Evolutionary conservation across 768 basidiomycete species (phyloP).

Genomic region (Leccinum truebloodii): DNA sequence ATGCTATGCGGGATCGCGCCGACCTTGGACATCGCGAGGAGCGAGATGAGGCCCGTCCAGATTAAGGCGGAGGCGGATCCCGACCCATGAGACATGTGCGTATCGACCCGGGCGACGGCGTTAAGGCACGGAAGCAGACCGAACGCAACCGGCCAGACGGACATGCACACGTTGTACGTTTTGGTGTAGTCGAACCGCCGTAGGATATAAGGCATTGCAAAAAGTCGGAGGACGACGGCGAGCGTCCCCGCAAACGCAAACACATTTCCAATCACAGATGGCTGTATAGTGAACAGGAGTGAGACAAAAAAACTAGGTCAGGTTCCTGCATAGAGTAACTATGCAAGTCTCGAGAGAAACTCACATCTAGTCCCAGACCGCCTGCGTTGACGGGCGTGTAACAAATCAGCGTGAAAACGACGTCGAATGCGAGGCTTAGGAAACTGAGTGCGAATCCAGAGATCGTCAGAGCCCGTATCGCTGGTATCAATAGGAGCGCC

Average conservation of each 20-base stretch:
- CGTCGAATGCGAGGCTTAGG: constrained; percentile 57
- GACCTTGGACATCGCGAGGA: background rate
- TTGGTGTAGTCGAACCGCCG: constrained; percentile 34
- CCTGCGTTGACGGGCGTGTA: constrained; percentile 57
- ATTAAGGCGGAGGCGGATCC: background rate
- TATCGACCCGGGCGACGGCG: constrained; percentile 40
- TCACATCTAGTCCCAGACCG: constrained; percentile 56
- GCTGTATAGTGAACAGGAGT: constrained; percentile 30
- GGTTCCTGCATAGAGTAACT: background rate
- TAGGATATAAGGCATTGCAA: constrained; percentile 53
- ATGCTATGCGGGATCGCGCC: background rate
- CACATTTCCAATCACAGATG: constrained; percentile 55
- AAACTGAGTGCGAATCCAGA: constrained; percentile 54
- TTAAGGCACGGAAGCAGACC: constrained; percentile 52
- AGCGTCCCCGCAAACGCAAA: constrained; percentile 53
- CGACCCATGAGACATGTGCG: background rate
- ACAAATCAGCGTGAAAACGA: constrained; percentile 63
- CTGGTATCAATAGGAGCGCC: constrained; percentile 47
- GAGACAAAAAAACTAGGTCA: background rate
- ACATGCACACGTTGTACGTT: constrained; percentile 51
- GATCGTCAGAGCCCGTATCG: constrained; percentile 50
- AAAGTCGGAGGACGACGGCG: constrained; percentile 49
- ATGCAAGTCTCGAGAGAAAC: constrained; percentile 16
- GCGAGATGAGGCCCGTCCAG: background rate
- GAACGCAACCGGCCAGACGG: constrained; percentile 55